Evolutionary conservation across 768 basidiomycete species (phyloP).

Genomic region (Agaricus sinodeliciosus): DNA sequence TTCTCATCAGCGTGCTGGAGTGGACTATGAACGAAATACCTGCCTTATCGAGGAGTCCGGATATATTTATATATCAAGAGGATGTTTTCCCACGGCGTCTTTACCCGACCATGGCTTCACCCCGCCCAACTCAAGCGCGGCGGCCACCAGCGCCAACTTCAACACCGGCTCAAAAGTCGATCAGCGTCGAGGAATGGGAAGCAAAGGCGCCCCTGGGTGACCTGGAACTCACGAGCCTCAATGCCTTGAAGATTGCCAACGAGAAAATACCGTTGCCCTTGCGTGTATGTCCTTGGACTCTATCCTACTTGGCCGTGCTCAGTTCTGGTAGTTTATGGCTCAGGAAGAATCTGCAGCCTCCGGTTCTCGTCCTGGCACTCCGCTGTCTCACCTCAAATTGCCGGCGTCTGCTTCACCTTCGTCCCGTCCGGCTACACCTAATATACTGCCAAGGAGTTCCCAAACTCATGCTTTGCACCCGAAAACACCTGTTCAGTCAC

Average conservation of each 20-base stretch:
- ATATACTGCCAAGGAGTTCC: background rate
- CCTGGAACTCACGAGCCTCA: slow-evolving; percentile 59
- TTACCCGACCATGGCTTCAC: slow-evolving; percentile 4
- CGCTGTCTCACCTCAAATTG: slow-evolving; percentile 15
- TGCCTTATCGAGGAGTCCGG: no score
- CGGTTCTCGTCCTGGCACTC: slow-evolving; percentile 35
- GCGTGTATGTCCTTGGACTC: slow-evolving; percentile 47
- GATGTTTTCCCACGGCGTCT: background rate
- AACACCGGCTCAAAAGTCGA: slow-evolving; percentile 17
- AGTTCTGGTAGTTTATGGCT: slow-evolving; percentile 21
- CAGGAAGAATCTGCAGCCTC: slow-evolving; percentile 16
- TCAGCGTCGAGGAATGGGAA: slow-evolving; percentile 91
- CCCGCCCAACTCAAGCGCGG: background rate
- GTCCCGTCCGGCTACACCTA: slow-evolving; percentile 36
- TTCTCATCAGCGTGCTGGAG: no score
- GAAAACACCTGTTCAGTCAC: slow-evolving; percentile 73
- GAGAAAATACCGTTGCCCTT: slow-evolving; percentile 60
- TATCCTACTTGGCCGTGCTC: slow-evolving; percentile 3
- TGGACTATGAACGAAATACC: no score
- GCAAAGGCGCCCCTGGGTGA: slow-evolving; percentile 71
- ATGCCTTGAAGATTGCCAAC: slow-evolving; percentile 51
- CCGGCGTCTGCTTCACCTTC: slow-evolving; percentile 9
- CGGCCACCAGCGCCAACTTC: slow-evolving; percentile 3
- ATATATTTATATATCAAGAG: background rate
- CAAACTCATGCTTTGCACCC: slow-evolving; percentile 59